A percentile compares a stretch with the other conserved stretches of the same genome.
Evolutionary conservation across 1,139 yeast genomes (phyloP).

Genomic region (Tardiomyces depauwii): DNA sequence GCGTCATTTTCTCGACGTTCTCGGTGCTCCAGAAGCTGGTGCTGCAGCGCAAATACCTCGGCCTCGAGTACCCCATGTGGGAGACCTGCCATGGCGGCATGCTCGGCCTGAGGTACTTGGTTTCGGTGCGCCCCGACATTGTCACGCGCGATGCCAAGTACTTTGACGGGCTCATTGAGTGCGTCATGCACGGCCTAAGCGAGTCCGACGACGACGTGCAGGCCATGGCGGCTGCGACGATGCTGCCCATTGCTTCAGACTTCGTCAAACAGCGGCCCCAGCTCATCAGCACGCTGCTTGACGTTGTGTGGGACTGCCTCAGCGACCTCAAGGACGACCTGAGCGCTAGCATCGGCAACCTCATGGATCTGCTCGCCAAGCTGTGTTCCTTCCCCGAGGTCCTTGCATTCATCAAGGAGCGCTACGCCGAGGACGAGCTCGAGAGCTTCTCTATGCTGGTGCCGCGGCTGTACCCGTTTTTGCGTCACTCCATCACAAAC

Average conservation of each 20-base stretch:
- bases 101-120: conserved; percentile 86
- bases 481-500: conserved; percentile 86
- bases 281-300: conserved; percentile 52
- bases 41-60: conserved; percentile 45
- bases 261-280: conserved; percentile 58
- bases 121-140: conserved; percentile 76
- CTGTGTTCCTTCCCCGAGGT: conserved; percentile 77
- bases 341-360: conserved; percentile 90
- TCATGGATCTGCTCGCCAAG: conserved; percentile 87
- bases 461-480: conserved; percentile 87
- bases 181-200: conserved; percentile 74
- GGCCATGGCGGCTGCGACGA: conserved; percentile 89
- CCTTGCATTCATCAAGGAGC: conserved; percentile 50
- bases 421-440: conserved; percentile 36
- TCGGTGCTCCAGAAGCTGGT: conserved; percentile 56
- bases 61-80: conserved; percentile 47
- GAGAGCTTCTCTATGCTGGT: conserved; percentile 61
- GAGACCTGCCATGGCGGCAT: conserved; percentile 98
- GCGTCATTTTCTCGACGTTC: conserved; percentile 48
- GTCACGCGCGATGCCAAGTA: conserved; percentile 39
- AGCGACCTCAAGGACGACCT: conserved; percentile 81
- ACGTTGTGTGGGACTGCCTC: conserved; percentile 81
- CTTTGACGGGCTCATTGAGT: conserved; percentile 61
- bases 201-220: conserved; percentile 87
- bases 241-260: conserved; percentile 79